Evolutionary conservation across 495 filamentous ascomycete species (phyloP), one percentile per base, ranked within the genome.

Genomic region (Immersiella caudata): DNA sequence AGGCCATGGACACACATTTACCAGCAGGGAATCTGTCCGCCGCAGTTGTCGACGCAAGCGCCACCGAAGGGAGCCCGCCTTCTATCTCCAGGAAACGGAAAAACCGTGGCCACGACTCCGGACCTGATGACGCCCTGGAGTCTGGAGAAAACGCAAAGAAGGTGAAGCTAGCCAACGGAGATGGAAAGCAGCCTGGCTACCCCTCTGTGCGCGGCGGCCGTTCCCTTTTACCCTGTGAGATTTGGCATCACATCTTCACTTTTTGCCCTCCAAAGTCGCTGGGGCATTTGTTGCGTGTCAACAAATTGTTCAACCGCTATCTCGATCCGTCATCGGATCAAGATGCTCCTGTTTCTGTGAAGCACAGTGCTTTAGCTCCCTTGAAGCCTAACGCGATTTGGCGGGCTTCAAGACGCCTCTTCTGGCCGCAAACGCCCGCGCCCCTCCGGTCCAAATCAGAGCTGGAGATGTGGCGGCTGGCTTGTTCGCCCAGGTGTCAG

Each of bases 401-500:
- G 88, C 81, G 79, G 60, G 76, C 82, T 64, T 88, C 87, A 33
- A 84, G 87, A 67, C 80, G 83, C 67, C 76, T 79, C 8, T 83
- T 84, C 67, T 81, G 80, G 75, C 83, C 81, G 3, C 80, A 81
- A 49, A 83, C 88, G 78, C 88, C 88, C 57, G 71, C 75, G 58
- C 87, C 88, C 36, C 78, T 89, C n/a, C 70, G 65, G 35, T 81
- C 78, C 16, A 82, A 79, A 54, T 81, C 82, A 33, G 88, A 91
- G 69, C 77, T 87, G 25, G 81, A 84, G 25, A 90, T 91, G 87
- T 89, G 87, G 84, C 84, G 80, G 61, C 73, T 91, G 46, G 78
- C 83, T 36, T 83, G 82, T 70, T 80, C 81, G 8, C 75, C 68
- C 11, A 74, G 51, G n/a, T 91, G 88, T 73, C 82, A 89, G 69